Evolutionary conservation across 2,329 filamentous ascomycete species (phyloP), one percentile per base, ranked within the genome.

Genomic region (Exophiala spinifera): DNA sequence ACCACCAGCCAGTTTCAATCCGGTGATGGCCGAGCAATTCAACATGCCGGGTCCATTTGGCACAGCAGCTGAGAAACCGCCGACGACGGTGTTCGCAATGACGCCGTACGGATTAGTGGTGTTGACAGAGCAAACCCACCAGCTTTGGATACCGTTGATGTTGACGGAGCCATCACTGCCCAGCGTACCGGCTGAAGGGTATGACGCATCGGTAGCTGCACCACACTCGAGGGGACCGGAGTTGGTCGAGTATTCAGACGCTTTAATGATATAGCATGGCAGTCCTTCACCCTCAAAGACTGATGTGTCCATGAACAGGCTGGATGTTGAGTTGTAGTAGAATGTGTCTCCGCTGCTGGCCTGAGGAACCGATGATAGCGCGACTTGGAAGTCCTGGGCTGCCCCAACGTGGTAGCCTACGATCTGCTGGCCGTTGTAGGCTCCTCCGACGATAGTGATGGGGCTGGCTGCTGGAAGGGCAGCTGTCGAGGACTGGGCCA

Each of bases 51-150:
- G n/a, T 13, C 46, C 46, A 4, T 7, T 15, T 21, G 46, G 46
- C 17, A 17, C 34, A 7, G 31, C 19, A 14, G 33, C 23, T 10
- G 33, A 39, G 46, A 49, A 49, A 7, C 46, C 46, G 15, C 46
- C 46, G 11, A 49, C 46, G 8, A 49, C 46, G 8, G 46, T 49
- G 36, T 15, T 34, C 5, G 37, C n/a, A 17, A 40, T 49, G 13
- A 49, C 21, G 2, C 46, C 46, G 25, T 49, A 49, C 6, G 46
- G 46, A 2, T 40, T 15, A 7, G 46, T 49, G 8, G 46, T 34
- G 17, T 49, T 49, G 36, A 49, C 46, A 3, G 15, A 19, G 36
- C 46, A 49, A 2, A 49, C 36, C 46, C 46, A 49, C 46, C 46
- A 49, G 34, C 46, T 49, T 23, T 49, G 33, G 2, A 49, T 34